A percentile compares a stretch with the other conserved stretches of the same genome.
Conservation (phyloP, 2,329 filamentous ascomycete genomes). For the Dendrostoma leiphaemia region DNA sequence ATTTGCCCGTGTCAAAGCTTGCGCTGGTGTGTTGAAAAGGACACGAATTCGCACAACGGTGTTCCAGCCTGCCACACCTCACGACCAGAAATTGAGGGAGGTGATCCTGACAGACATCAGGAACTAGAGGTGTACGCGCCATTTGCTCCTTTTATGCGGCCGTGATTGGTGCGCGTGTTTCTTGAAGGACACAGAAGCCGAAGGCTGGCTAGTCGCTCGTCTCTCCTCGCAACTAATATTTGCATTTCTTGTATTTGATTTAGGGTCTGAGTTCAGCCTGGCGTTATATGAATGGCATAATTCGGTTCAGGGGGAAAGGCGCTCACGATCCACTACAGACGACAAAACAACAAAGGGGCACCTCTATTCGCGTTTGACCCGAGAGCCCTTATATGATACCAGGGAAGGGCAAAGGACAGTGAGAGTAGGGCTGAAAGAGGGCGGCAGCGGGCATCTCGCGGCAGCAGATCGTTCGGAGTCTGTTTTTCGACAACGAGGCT, state of each 20-base stretch:
- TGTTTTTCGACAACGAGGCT: background rate
- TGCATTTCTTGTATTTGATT: slow-evolving; percentile 17
- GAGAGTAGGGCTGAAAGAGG: background rate
- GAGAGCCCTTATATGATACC: background rate
- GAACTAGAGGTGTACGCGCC: background rate
- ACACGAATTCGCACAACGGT: no score
- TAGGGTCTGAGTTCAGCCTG: slow-evolving; percentile 19
- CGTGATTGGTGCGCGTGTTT: background rate
- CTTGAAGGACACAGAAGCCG: background rate
- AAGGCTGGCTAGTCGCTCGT: background rate
- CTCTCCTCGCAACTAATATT: slow-evolving; percentile 14
- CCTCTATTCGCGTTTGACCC: background rate
- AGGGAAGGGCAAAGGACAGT: background rate
- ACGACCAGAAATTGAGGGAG: no score
- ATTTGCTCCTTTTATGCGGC: background rate
- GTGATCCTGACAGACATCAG: background rate
- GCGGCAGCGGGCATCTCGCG: background rate
- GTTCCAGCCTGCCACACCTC: no score
- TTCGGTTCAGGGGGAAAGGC: slow-evolving; percentile 13
- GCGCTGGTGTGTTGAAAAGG: background rate
- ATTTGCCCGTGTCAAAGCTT: background rate
- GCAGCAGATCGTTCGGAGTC: background rate
- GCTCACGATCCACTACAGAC: slow-evolving; percentile 12
- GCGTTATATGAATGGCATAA: slow-evolving; percentile 18
- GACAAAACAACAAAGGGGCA: slow-evolving; percentile 3